A percentile compares a stretch with the other conserved stretches of the same genome.
Evolutionary conservation across 208 protist genomes (phyloP).

Genomic region (Leishmania arabica): DNA sequence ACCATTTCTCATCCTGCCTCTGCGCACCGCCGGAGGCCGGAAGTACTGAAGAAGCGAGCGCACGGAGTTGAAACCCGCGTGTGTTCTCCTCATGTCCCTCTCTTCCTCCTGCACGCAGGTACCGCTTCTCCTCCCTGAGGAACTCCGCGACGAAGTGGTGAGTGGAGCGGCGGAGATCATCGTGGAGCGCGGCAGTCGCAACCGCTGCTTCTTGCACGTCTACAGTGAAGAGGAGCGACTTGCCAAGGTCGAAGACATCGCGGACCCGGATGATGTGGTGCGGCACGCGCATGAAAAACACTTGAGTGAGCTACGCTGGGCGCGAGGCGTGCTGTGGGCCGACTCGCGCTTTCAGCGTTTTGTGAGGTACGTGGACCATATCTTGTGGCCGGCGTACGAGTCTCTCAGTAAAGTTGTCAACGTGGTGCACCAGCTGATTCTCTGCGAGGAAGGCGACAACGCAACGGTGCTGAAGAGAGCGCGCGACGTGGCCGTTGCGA

Average conservation of each 20-base stretch:
- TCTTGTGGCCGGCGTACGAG: constrained; percentile 59
- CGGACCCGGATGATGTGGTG: constrained; percentile 7
- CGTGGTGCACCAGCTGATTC: constrained; percentile 50
- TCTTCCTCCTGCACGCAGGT: constrained; percentile 12
- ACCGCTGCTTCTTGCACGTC: constrained; percentile 63
- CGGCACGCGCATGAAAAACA: constrained; percentile 30
- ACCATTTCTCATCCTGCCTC: not conserved
- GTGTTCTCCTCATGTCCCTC: not conserved
- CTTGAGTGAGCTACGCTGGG: constrained; percentile 58
- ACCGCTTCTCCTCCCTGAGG: constrained; percentile 35
- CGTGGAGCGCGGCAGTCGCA: constrained; percentile 36
- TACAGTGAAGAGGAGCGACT: constrained; percentile 67
- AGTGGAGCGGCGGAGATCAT: constrained; percentile 61
- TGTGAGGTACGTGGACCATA: constrained; percentile 35
- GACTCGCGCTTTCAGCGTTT: constrained; percentile 48
- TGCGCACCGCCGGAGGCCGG: not conserved
- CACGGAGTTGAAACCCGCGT: not conserved
- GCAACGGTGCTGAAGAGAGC: constrained; percentile 31
- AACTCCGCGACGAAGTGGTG: constrained; percentile 38
- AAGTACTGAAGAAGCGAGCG: not conserved
- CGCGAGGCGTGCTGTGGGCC: constrained; percentile 46
- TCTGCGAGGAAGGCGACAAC: constrained; percentile 34
- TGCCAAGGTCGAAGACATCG: constrained; percentile 21
- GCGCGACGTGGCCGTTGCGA: constrained; percentile 36
- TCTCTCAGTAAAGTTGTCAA: constrained; percentile 45